Evolutionary conservation across 495 filamentous ascomycete species (phyloP).

Genomic region (Stereocaulon alpinum): DNA sequence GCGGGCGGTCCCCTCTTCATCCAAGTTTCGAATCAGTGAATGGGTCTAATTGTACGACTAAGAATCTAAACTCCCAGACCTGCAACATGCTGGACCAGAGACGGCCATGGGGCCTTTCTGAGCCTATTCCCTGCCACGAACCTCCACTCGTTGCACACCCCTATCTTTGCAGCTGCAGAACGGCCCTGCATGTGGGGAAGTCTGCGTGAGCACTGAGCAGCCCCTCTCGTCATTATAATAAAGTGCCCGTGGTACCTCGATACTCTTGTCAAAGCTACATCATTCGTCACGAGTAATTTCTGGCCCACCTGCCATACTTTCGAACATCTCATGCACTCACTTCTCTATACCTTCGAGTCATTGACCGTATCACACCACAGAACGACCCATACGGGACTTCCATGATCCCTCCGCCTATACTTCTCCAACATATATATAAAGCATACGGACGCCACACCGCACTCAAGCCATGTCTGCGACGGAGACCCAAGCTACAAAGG

Average conservation of each 20-base stretch:
- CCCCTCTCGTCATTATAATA: slow-evolving; percentile 22
- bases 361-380: neutral
- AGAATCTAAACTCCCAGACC: neutral
- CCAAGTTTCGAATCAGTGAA: neutral
- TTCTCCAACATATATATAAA: neutral
- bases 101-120: slow-evolving; percentile 7
- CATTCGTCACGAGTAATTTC: slow-evolving; percentile 8
- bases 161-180: slow-evolving; percentile 2
- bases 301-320: neutral
- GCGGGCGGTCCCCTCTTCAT: slow-evolving; percentile 3
- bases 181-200: slow-evolving; percentile 9
- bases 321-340: neutral
- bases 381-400: neutral
- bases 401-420: neutral
- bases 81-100: neutral
- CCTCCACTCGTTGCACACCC: slow-evolving; percentile 1
- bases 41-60: neutral
- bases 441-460: neutral
- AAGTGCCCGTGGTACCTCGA: slow-evolving; percentile 16
- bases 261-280: slow-evolving; percentile 10
- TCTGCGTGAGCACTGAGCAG: slow-evolving; percentile 8
- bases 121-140: neutral
- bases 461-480: slow-evolving; percentile 15
- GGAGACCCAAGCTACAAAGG: slow-evolving; percentile 11
- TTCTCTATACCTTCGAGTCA: neutral